Evolutionary conservation across 140 eudicot genomes (phyloP).

Genomic region (Cichorium intybus): DNA sequence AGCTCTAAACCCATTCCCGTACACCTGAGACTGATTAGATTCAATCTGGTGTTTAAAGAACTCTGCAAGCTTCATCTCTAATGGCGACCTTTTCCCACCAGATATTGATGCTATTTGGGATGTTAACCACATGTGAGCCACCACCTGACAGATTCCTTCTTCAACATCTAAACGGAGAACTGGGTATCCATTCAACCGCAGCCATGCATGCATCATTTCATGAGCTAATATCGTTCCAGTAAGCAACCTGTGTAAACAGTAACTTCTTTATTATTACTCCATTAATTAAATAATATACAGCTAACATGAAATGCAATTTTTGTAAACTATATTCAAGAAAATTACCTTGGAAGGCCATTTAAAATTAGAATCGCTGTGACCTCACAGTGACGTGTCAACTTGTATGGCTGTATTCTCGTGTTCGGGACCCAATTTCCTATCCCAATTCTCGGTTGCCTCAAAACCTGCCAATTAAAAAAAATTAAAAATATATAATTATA

Average conservation of each 20-base stretch:
- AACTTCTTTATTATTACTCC: slow-evolving; percentile 7
- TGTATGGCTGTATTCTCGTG: slow-evolving; percentile 71
- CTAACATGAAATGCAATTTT: no score
- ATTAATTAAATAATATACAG: no score
- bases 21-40: slow-evolving; percentile 66
- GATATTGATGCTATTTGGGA: slow-evolving; percentile 51
- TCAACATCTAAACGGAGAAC: slow-evolving; percentile 65
- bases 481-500: no score
- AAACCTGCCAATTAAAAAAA: slow-evolving; percentile 41
- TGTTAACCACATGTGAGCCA: slow-evolving; percentile 88
- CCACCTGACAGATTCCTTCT: slow-evolving; percentile 92
- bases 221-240: slow-evolving; percentile 87
- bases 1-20: slow-evolving; percentile 85
- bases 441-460: slow-evolving; percentile 59
- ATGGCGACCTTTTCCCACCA: slow-evolving; percentile 51
- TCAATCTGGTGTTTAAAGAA: slow-evolving; percentile 83
- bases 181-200: slow-evolving; percentile 70
- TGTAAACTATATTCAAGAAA: not conserved
- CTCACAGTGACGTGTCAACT: slow-evolving; percentile 67
- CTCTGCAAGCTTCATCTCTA: slow-evolving; percentile 70
- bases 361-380: slow-evolving; percentile 81
- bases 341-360: slow-evolving; percentile 95
- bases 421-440: slow-evolving; percentile 50
- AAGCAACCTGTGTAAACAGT: slow-evolving; percentile 52
- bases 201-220: slow-evolving; percentile 96